Base-by-base conservation (phyloP, 2,329 filamentous ascomycete species). In the Aspergillus texensis region DNA sequence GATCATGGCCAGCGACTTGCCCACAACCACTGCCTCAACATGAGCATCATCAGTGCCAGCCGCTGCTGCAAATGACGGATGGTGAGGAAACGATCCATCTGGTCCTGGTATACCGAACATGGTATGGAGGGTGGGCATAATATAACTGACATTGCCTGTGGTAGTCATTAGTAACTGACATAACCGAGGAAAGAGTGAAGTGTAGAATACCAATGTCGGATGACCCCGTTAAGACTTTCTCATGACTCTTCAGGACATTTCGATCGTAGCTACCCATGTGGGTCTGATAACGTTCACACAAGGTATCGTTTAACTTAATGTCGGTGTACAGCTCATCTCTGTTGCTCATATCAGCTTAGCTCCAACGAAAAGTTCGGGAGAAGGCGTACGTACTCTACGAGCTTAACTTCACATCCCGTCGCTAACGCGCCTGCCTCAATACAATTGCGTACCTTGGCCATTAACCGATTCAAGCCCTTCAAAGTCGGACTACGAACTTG, bases 121-220 rank as follows among this genome's bases (percentile, higher is more conserved):
- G 4, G 81, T 80, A 65, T 85, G 83, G 57, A 85, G 80, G 5
- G 78, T 79, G 1, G 83, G 83, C 2, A 82, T 73, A 1, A 77
- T 64, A 57, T 84, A 81, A 14, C 79, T 80, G 11, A 85, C 82
- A 60, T 85, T 85, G 26, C 83, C 83, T 82, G 46, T 10, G 4
- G 6, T 12, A 19, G 6, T 3, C 10, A n/a, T 66, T 30, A 66
- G 64, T 21, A 21, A 16, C 4, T 1, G 5, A 55, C 9, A 3
- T 12, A 3, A 12, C 9, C 19, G 4, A 19, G 19, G 10, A 24
- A 21, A 12, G 2, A 12, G 14, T n/a, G n/a, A n/a, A n/a, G 3
- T 16, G 16, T 19, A 5, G 65, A 68, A 6, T 71, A 75, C 77
- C 78, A 43, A 84, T 83, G 70, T 85, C 82, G 0, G 83, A 84